Evolutionary conservation across 306 rosid genomes (phyloP).

Genomic region (Prunus armeniaca): DNA sequence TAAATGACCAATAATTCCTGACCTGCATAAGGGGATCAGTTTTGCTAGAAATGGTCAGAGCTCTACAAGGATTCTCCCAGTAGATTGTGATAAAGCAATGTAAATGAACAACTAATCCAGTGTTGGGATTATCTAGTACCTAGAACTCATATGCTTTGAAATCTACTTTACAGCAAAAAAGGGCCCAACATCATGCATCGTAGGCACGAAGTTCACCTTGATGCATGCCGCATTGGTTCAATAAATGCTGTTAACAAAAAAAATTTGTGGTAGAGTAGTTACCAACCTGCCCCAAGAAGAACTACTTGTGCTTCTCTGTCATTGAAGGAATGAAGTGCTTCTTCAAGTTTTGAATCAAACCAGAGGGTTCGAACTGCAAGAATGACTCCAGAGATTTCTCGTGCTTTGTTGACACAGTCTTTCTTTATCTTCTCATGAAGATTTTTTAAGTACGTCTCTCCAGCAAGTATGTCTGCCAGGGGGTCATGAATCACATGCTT

Average conservation of each 20-base stretch:
- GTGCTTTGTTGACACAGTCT: conserved; percentile 72
- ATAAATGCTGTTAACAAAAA: conserved; percentile 13
- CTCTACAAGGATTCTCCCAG: not conserved
- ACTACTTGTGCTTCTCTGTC: conserved; percentile 76
- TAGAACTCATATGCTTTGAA: not conserved
- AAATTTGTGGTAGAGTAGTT: not conserved
- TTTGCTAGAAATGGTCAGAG: not conserved
- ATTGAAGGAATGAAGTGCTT: conserved; percentile 48
- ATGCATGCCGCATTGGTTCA: conserved; percentile 4
- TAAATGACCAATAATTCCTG: not conserved
- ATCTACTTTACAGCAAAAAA: not conserved
- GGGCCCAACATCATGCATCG: not conserved
- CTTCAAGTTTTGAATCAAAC: conserved; percentile 78
- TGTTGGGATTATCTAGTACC: not conserved
- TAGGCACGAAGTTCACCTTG: not conserved
- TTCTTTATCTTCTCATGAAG: conserved; percentile 85
- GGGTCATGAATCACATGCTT: conserved; percentile 82
- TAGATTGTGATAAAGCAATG: conserved; percentile 9
- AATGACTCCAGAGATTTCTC: conserved; percentile 86
- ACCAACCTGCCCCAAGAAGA: conserved; percentile 94
- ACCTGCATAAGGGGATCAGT: conserved; percentile 9
- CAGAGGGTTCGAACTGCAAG: conserved; percentile 92
- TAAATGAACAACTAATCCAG: not conserved
- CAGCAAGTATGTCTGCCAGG: conserved; percentile 74
- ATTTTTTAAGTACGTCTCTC: conserved; percentile 71